Base-by-base conservation (phyloP, 164 flowering plant species). In the Echeveria elegans region DNA sequence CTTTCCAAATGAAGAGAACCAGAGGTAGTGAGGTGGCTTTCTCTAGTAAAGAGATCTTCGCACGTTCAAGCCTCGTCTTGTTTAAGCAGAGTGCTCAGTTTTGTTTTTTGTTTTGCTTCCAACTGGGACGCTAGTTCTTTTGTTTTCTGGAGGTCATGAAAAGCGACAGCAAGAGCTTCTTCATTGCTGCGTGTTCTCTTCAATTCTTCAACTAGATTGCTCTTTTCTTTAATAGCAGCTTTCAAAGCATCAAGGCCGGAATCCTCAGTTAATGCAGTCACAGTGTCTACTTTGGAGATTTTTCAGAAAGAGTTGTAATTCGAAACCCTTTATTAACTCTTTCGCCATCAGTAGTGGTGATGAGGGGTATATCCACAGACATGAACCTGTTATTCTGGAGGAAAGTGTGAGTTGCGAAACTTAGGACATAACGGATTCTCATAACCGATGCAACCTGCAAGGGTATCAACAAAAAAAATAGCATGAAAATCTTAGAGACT, bases 1-100 rank as follows among this genome's bases (percentile, higher is more conserved):
- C 97, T 88, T 77, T 86, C 96, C 47, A 94, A 80, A 77, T 89
- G 97, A 75, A 89, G 82, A 43, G 84, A 86, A 14, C 81, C 90
- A 61, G 90, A 81, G 63, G 36, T 81, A 14, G 92, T 82, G 6
- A 91, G 69, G 72, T 77, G 84, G 60, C 86, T 76, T 62, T 74
- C 74, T n/a, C 71, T 70, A 62, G 82, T 43, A 64, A 90, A 93
- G 83, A 77, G 84, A 72, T 85, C 89, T 60, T 80, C 74, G 7
- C 82, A 66, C 48, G 71, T 65, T 47, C 74, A 70, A 58, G 74
- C 43, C 45, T 73, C 69, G 16, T 74, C 76, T 30, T 48, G 45
- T 74, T 77, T 74, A 1, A 26, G 6, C 12, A 72, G 26, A 61
- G 69, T 53, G 62, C 64, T 72, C n/a, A 71, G 36, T 30, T 70